phyloP scores from a whole-genome alignment of 768 basidiomycete species.

The Russula brevipes region DNA sequence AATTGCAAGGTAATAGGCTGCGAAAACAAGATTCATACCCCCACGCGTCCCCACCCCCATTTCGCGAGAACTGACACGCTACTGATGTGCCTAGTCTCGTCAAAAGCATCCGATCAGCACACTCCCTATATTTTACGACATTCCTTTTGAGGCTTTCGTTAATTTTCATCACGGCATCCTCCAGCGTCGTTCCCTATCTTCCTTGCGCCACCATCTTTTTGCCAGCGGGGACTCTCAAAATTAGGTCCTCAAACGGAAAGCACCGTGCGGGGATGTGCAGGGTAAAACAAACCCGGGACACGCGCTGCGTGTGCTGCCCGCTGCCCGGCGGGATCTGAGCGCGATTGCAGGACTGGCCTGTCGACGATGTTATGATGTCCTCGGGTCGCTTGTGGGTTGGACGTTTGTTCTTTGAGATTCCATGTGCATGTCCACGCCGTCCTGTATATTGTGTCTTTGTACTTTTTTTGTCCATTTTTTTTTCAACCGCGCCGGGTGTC shows the following conservation, averaged over 20 bases:
- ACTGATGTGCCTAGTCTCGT: neutral
- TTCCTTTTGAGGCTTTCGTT: neutral
- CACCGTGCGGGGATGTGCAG: neutral
- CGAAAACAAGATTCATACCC: neutral
- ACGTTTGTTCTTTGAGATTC: too few species aligned
- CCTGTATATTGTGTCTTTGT: neutral
- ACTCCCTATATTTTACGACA: neutral
- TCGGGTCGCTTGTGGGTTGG: neutral
- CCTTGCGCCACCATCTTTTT: constrained; percentile 13
- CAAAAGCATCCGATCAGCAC: constrained; percentile 10
- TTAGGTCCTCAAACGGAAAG: neutral
- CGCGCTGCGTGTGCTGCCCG: neutral
- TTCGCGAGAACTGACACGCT: neutral
- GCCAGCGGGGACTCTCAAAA: neutral
- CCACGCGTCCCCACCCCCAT: neutral
- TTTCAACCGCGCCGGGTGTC: too few species aligned
- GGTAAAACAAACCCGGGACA: neutral
- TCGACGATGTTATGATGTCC: neutral
- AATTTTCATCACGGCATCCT: constrained; percentile 1
- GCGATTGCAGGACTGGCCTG: neutral
- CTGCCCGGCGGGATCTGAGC: neutral
- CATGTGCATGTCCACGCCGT: too few species aligned
- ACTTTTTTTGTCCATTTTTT: too few species aligned
- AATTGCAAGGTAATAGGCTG: neutral
- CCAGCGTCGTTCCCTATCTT: neutral